Evolutionary conservation across 305 asterid genomes (phyloP).

Genomic region (Fraxinus paxiana): DNA sequence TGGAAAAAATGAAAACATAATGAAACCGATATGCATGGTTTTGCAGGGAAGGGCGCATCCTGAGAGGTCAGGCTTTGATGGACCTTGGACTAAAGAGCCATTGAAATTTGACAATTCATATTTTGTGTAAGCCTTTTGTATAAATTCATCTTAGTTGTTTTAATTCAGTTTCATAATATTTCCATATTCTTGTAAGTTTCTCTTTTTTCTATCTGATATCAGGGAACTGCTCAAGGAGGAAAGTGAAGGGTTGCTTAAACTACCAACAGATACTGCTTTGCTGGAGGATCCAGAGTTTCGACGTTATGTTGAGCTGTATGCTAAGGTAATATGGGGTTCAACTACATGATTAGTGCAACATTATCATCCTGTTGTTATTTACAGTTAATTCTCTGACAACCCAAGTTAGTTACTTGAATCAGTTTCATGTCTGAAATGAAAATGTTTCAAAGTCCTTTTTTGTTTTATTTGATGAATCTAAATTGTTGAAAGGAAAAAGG

Average conservation of each 20-base stretch:
- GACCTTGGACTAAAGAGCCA: slow-evolving; percentile 48
- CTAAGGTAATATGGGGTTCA: slow-evolving; percentile 32
- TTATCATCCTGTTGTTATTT: neutral
- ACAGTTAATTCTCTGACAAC: neutral
- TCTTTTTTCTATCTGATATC: neutral
- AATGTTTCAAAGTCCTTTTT: neutral
- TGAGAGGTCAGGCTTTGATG: slow-evolving; percentile 53
- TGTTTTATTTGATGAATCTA: neutral
- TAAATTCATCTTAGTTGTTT: neutral
- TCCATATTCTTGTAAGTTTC: neutral
- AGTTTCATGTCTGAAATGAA: neutral
- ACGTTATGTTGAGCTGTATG: slow-evolving; percentile 42
- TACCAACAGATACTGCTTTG: slow-evolving; percentile 41
- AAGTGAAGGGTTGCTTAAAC: slow-evolving; percentile 43
- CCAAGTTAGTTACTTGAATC: neutral
- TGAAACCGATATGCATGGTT: neutral
- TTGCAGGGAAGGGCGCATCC: slow-evolving; percentile 52
- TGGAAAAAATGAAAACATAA: neutral
- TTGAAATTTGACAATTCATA: slow-evolving; percentile 50
- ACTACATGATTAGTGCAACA: neutral
- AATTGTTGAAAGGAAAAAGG: neutral
- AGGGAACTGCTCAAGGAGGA: slow-evolving; percentile 49
- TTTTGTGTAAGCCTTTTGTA: slow-evolving; percentile 32
- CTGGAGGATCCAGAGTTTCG: slow-evolving; percentile 44
- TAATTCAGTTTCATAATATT: neutral